Percentiles rank a stretch among this genome's conserved stretches.
Evolutionary conservation across 2,329 filamentous ascomycete genomes (phyloP).

Genomic region (Stagonosporopsis chrysanthemi): DNA sequence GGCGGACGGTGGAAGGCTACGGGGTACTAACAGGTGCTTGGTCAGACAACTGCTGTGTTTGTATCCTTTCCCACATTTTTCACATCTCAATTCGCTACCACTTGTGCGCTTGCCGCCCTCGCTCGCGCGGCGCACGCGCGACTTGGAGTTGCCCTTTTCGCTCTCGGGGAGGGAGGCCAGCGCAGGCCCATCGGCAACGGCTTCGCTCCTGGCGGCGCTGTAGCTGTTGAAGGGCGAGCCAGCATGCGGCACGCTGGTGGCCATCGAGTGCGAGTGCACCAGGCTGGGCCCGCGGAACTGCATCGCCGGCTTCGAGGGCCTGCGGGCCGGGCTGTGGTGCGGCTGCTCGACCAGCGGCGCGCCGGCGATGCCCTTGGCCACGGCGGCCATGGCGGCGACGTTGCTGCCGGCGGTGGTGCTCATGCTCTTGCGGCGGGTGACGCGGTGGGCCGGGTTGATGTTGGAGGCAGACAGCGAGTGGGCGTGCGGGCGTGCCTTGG

Average conservation of each 20-base stretch:
- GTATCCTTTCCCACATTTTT: slow-evolving; percentile 99
- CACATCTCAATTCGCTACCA: slow-evolving; percentile 88
- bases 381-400: slow-evolving; percentile 77
- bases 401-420: slow-evolving; percentile 76
- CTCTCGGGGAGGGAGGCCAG: slow-evolving; percentile 57
- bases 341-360: slow-evolving; percentile 60
- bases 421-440: slow-evolving; percentile 94
- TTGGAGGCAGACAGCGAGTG: slow-evolving; percentile 80
- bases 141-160: slow-evolving; percentile 59
- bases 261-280: slow-evolving; percentile 60
- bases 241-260: slow-evolving; percentile 71
- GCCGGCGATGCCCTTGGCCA: slow-evolving; percentile 68
- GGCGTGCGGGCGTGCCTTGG: slow-evolving; percentile 77
- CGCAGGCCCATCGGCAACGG: slow-evolving; percentile 73
- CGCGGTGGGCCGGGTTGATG: slow-evolving; percentile 81
- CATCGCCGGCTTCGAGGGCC: slow-evolving; percentile 67
- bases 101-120: slow-evolving; percentile 83
- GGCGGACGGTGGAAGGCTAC: slow-evolving; percentile 51
- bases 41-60: slow-evolving; percentile 99
- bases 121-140: slow-evolving; percentile 71
- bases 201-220: slow-evolving; percentile 59
- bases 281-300: slow-evolving; percentile 55
- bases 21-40: slow-evolving; percentile 98
- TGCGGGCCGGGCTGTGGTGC: slow-evolving; percentile 64
- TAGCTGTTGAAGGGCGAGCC: slow-evolving; percentile 48